These are phyloP conservation scores for Trametes sp. DNA, from an alignment of 1,284 basidiomycete species.

Conservation along the genomic window DNA sequence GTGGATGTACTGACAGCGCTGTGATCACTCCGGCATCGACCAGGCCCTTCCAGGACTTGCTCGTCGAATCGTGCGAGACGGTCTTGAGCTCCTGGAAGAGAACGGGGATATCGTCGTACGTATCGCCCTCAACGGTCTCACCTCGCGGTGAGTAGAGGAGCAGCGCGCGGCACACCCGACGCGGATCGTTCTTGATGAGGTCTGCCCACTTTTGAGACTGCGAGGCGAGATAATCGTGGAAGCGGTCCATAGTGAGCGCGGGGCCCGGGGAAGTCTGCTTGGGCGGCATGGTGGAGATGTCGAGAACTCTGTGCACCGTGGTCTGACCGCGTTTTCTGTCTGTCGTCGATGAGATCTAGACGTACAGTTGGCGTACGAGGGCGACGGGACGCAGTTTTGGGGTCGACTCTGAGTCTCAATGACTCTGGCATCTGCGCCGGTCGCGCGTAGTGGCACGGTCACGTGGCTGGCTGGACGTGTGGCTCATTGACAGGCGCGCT, in stretches of 20 bases:
- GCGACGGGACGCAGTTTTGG: not conserved
- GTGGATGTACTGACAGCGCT: constrained; percentile 22
- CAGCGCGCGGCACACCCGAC: constrained; percentile 13
- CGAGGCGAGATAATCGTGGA: not conserved
- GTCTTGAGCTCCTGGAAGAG: constrained; percentile 7
- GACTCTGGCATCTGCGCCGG: no score
- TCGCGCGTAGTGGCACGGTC: not conserved
- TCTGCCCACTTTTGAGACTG: constrained; percentile 10
- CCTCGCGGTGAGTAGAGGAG: constrained; percentile 1
- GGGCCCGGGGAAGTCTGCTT: no score
- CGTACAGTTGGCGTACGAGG: not conserved
- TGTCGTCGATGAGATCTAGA: not conserved
- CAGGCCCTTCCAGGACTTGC: constrained; percentile 15
- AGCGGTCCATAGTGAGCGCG: not conserved
- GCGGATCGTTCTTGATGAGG: constrained; percentile 21
- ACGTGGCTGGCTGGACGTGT: not conserved
- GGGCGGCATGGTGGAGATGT: not conserved
- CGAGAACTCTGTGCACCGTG: not conserved
- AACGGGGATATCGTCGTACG: constrained; percentile 6
- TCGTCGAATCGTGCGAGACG: constrained; percentile 5
- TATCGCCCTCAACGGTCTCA: constrained; percentile 21
- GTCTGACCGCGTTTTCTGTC: no score
- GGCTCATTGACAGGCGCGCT: not conserved
- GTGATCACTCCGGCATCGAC: constrained; percentile 20
- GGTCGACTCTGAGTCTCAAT: no score